Base-by-base conservation (phyloP, 106 monocot species). In the Dendrobium nobile region DNA sequence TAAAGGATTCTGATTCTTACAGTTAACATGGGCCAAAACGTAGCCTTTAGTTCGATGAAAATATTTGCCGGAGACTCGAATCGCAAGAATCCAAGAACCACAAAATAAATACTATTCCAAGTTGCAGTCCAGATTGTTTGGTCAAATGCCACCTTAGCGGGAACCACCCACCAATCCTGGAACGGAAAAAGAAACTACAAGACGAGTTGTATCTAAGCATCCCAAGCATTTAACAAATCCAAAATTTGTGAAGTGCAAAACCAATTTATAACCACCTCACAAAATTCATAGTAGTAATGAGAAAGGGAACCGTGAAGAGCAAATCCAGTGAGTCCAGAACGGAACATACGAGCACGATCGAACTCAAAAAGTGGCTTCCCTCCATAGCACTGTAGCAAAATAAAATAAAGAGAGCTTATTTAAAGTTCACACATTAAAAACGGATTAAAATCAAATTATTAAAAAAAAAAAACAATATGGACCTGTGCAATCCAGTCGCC, bases 401-500 rank as follows among this genome's bases (percentile, higher is more conserved):
- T 18, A 79, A 45, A 56, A n/a, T 77, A 67, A 74, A 42, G 37
- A 5, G 51, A 41, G 43, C 2, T 33, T 61, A 42, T 28, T 31
- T 45, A 76, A 76, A 20, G n/a, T 76, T 73, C 55, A 26, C 20
- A 16, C 15, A 51, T 51, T 51, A 64, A 72, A 41, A 75, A 7
- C 2, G 16, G 41, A 31, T 75, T 48, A 9, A 54, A n/a, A 8
- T 54, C 18, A 9, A 13, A 43, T 15, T 2, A 65, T 47, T 20
- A 76, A 22, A 24, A 67, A 54, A 8, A 79, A 80, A 47, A 76
- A 40, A 45, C 70, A 17, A 20, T 33, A 75, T 79, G 42, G 54
- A 92, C 96, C 94, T 94, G 96, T 10, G 96, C 92, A 80, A 97
- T 97, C 96, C 96, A 97, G 74, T 97, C 96, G 31, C 96, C 96